Evolutionary conservation across 1,284 basidiomycete genomes (phyloP), one percentile per base, ranked within the genome.

Genomic region (Schizopora paradoxa): DNA sequence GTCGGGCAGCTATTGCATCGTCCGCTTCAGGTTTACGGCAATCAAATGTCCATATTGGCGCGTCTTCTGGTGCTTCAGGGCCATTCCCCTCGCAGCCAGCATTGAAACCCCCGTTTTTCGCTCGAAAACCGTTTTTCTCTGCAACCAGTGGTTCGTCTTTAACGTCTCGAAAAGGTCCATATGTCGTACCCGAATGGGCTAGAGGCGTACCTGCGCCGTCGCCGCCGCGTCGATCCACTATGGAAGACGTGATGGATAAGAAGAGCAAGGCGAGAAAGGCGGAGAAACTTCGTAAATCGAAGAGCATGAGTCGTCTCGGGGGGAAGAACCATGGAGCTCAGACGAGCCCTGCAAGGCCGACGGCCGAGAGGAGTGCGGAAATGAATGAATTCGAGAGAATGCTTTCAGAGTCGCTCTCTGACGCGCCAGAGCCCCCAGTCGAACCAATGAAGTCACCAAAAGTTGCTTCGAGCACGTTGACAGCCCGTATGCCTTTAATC

Each of bases 131-230:
- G 8, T 31, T 31, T n/a, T n/a, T n/a, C n/a, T n/a, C n/a, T n/a
- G n/a, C n/a, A n/a, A n/a, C n/a, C n/a, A n/a, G n/a, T n/a, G n/a
- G n/a, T n/a, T n/a, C n/a, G n/a, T n/a, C n/a, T n/a, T n/a, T n/a
- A n/a, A n/a, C n/a, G n/a, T 13, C 33, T 11, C 43, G 48, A 32
- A 50, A 46, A 31, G 48, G 44, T 3, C 48, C 48, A 6, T 50
- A 46, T 21, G 41, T 51, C 18, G 41, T 47, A 18, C 49, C 49
- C 6, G 45, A 47, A 19, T 51, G 49, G 49, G 49, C 49, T 4
- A 39, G 40, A 13, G 42, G 39, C 6, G 45, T 47, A 11, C 49
- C 49, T 1, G 34, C 49, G 14, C 49, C 49, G 5, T 26, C 41
- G 6, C 41, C 49, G 18, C 49, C 49, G 4, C 21, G 5, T 3